These are phyloP conservation scores for Salvia hispanica DNA, from an alignment of 257 asterid species.

Conservation along the genomic window DNA sequence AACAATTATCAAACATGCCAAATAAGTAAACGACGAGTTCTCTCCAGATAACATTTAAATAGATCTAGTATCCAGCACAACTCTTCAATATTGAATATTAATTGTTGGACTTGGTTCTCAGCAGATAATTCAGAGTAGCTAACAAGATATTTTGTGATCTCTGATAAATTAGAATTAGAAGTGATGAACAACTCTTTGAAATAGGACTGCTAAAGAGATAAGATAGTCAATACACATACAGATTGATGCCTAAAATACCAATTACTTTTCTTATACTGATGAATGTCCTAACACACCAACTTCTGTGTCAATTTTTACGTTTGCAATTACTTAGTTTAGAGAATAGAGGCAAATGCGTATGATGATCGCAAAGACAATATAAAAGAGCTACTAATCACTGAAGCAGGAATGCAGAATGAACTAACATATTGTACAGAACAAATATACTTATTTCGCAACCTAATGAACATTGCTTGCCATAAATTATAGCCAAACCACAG, in stretches of 20 bases:
- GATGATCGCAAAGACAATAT: slow-evolving; percentile 12
- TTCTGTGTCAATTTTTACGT: not conserved
- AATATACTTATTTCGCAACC: not conserved
- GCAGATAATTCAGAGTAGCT: not conserved
- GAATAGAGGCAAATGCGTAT: not conserved
- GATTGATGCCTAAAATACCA: not conserved
- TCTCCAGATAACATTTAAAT: not conserved
- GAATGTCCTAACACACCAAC: not conserved
- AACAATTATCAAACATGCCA: not conserved
- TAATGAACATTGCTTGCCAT: slow-evolving; percentile 16
- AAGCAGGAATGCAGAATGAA: not conserved
- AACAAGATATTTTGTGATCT: not conserved
- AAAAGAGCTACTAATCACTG: not conserved
- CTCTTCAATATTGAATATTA: not conserved
- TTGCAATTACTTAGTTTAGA: not conserved
- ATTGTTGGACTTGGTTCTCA: slow-evolving; percentile 4
- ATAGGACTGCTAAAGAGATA: not conserved
- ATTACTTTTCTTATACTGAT: not conserved
- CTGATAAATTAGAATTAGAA: slow-evolving; percentile 20
- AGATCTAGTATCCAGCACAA: too few relatives aligned
- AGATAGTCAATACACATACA: not conserved
- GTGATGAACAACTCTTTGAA: slow-evolving; percentile 4
- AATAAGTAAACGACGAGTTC: slow-evolving; percentile 7
- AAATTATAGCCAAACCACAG: not conserved
- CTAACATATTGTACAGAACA: not conserved